Evolutionary conservation across 2,329 filamentous ascomycete species (phyloP).

Genomic region (Fusarium mundagurra): DNA sequence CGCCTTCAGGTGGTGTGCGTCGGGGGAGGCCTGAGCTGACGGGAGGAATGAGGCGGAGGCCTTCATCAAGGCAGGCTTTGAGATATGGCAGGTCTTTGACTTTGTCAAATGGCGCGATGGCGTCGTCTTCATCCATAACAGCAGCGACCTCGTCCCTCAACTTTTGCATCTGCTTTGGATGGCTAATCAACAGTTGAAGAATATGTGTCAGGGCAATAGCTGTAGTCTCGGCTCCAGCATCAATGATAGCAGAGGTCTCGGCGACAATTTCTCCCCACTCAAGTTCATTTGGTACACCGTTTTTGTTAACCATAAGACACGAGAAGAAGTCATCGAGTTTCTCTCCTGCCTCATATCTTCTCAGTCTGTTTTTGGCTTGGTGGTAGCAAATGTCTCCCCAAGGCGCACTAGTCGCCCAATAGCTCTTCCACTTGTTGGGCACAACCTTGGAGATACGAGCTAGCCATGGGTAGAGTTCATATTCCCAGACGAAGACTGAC

Average conservation of each 20-base stretch:
- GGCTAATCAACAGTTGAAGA: conserved; percentile 60
- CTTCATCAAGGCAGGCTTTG: conserved; percentile 61
- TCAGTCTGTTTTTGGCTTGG: conserved; percentile 47
- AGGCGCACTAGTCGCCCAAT: conserved; percentile 44
- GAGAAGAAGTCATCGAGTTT: conserved; percentile 69
- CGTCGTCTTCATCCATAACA: conserved; percentile 53
- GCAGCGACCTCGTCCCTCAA: conserved; percentile 57
- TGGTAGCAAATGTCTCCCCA: conserved; percentile 53
- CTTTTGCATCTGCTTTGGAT: conserved; percentile 52
- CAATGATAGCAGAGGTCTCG: conserved; percentile 63
- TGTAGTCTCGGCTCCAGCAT: conserved; percentile 63
- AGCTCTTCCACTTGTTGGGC: conserved; percentile 50
- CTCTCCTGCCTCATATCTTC: conserved; percentile 53
- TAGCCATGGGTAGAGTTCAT: conserved; percentile 59
- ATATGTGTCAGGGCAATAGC: conserved; percentile 60
- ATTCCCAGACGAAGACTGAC: conserved; percentile 60
- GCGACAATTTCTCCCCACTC: conserved; percentile 68
- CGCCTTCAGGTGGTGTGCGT: conserved; percentile 43
- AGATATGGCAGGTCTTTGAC: conserved; percentile 63
- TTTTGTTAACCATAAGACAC: conserved; percentile 60
- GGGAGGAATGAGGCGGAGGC: conserved; percentile 47
- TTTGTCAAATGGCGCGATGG: conserved; percentile 59
- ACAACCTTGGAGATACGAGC: conserved; percentile 58
- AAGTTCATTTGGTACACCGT: conserved; percentile 50
- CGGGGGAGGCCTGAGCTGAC: conserved; percentile 43